Evolutionary conservation across 768 basidiomycete genomes (phyloP).

Genomic region (Tricholoma hemisulphureum): DNA sequence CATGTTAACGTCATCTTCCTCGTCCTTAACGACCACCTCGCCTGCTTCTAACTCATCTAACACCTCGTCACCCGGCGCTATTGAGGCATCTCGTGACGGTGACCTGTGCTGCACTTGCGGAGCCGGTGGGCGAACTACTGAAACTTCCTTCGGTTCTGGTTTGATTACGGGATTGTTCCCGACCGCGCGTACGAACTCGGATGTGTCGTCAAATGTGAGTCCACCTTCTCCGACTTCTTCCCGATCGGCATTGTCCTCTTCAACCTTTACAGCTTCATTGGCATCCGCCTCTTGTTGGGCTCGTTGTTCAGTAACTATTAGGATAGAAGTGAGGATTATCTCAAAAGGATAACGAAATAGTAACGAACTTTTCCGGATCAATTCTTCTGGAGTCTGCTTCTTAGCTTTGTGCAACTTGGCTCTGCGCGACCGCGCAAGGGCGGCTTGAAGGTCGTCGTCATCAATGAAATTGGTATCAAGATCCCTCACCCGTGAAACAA

Average conservation of each 20-base stretch:
- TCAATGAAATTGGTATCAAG: conserved; percentile 91
- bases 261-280: conserved; percentile 43
- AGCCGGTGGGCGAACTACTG: conserved; percentile 19
- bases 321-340: conserved; percentile 7
- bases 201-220: conserved; percentile 92
- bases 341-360: not conserved
- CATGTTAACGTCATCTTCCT: conserved; percentile 68
- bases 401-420: conserved; percentile 76
- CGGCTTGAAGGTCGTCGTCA: conserved; percentile 96
- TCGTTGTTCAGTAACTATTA: conserved; percentile 63
- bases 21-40: conserved; percentile 76
- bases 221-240: conserved; percentile 51
- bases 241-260: conserved; percentile 40
- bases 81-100: conserved; percentile 52
- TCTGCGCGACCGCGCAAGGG: conserved; percentile 80
- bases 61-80: conserved; percentile 57
- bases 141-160: conserved; percentile 41
- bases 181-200: conserved; percentile 90
- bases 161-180: conserved; percentile 61
- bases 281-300: conserved; percentile 47
- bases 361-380: conserved; percentile 69
- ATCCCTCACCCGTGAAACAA: conserved; percentile 65
- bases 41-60: conserved; percentile 81
- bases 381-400: conserved; percentile 77
- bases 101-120: conserved; percentile 33